Evolutionary conservation across 2,329 filamentous ascomycete genomes (phyloP), one percentile per base, ranked within the genome.

Genomic region (Penicillium thymicola): DNA sequence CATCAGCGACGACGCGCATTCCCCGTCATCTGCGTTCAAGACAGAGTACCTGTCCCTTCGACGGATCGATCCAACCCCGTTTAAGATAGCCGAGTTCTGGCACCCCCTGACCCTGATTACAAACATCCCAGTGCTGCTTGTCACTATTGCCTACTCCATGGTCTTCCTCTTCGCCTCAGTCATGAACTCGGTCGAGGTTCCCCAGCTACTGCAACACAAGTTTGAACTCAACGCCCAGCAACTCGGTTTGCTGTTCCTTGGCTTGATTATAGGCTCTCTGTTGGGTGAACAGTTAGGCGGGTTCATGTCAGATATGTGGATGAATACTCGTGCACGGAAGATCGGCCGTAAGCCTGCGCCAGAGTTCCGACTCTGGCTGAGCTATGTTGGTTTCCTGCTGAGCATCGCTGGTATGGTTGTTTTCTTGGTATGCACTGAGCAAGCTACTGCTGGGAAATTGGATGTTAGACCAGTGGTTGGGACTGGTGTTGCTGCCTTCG

Each of bases 261-360:
- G 79, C 2, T 69, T 86, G 36, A 83, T 87, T 38, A 74, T 86
- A 21, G 84, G 84, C 0, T 80, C 79, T 0, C 64, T 86, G 2
- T 72, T 85, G 2, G 84, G 84, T 21, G 84, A 87, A 66, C 82
- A 84, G 61, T 66, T 85, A 3, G 83, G 82, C 25, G 84, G 83
- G 1, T 71, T 77, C 46, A 65, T 81, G 38, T 82, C 79, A 2
- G 82, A 86, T 44, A 69, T 73, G 30, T 86, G 82, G 77, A 85
- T 86, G 81, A 76, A 75, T 52, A 61, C 68, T 16, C 67, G 69
- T n/a, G 63, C 68, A 1, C 51, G 54, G 13, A 64, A 60, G 10
- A 66, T 64, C 21, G 71, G 75, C 3, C 72, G 73, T 8, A 76
- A 75, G 48, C 75, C 76, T 0, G 65, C 69, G 1, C 80, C 82